Evolutionary conservation across 306 rosid species (phyloP), one percentile per base, ranked within the genome.

Genomic region (Pterocarpus santalinus): DNA sequence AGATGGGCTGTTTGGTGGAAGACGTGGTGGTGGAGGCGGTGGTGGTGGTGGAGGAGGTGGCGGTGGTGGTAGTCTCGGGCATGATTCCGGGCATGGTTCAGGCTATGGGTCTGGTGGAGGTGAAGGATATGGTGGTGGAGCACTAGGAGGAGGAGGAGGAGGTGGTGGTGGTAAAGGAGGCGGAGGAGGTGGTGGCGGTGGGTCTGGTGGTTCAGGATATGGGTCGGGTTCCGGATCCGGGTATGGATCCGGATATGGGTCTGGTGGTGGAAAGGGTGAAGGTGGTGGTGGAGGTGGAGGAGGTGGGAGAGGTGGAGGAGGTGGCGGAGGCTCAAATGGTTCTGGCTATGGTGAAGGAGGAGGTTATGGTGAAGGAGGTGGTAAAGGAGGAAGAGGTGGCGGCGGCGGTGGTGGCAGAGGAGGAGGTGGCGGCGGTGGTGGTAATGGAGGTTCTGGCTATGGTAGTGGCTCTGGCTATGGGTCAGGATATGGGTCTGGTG

Each of bases 391-490:
- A 0, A 43, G 85, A 0, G 87, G 85, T 0, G 89, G 90, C 0
- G 84, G 83, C 0, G 88, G 88, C 0, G 87, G 87, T 0, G 86
- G 88, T 2, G 81, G 82, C 0, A 87, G 87, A 0, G 87, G 94
- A 0, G 87, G 90, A 0, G 85, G 86, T 0, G 85, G 89, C 0
- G 88, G 88, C 0, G 85, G 89, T 0, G 82, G 89, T 0, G 88
- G 90, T 1, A 78, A 61, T 4, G 88, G 84, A 12, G 89, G 91
- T 4, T 83, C 64, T 6, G 95, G 92, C 15, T 60, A 33, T 11
- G 91, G 90, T 2, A 66, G 85, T 11, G 92, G 94, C 5, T 89
- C 82, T 2, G 90, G 92, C 0, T 65, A 72, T 74, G 97, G 97
- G 15, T 74, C 71, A 2, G 91, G 94, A 17, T 88, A 63, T 33